Conservation (phyloP, 495 filamentous ascomycete genomes). For the Tuber borchii region DNA sequence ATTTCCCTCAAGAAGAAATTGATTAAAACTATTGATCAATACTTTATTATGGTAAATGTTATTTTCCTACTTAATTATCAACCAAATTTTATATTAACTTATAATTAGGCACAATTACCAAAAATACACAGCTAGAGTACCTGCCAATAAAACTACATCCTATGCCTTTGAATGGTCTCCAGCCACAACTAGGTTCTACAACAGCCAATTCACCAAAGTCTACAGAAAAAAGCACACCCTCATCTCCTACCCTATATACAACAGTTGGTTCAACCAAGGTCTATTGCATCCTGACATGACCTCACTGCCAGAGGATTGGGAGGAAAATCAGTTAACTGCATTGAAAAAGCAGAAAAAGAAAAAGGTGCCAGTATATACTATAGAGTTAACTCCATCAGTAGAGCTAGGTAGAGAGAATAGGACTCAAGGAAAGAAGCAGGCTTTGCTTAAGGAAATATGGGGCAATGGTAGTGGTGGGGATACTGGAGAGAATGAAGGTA, state of each 20-base stretch:
- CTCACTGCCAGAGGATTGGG: neutral
- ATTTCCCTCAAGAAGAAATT: too few relatives aligned
- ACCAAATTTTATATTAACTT: too few relatives aligned
- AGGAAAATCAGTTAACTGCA: neutral
- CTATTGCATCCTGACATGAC: neutral
- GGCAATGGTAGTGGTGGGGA: neutral
- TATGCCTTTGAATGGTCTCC: neutral
- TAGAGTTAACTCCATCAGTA: neutral
- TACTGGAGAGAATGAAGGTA: too few relatives aligned
- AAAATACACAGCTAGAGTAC: neutral
- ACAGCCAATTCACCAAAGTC: neutral
- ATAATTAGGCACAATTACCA: too few relatives aligned
- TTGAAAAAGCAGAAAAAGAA: neutral
- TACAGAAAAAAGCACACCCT: neutral
- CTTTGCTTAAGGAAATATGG: neutral
- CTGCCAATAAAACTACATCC: neutral
- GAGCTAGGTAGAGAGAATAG: neutral
- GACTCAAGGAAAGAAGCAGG: neutral
- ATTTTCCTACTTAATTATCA: too few relatives aligned
- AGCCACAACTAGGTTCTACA: neutral
- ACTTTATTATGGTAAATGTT: too few relatives aligned
- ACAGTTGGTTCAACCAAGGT: neutral
- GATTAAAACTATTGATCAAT: too few relatives aligned
- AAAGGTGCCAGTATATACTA: neutral
- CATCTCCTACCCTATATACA: neutral